These are phyloP conservation scores for Amphirosellinia nigrospora DNA, from an alignment of 495 filamentous ascomycete genomes.

Conservation along the genomic window DNA sequence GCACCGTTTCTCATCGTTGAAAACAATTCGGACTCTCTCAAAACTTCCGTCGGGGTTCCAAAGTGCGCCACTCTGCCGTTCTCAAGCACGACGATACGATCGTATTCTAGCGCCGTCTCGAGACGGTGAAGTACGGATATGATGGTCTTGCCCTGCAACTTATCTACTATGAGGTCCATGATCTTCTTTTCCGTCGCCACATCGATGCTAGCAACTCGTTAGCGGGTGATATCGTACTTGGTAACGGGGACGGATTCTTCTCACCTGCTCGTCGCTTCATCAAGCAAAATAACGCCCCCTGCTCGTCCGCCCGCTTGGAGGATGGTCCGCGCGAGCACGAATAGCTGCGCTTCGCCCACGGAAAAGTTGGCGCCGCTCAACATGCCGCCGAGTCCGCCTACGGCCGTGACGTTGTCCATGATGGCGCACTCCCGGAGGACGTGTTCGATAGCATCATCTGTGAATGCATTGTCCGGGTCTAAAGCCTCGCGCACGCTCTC, in stretches of 20 bases:
- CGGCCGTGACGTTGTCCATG: neutral
- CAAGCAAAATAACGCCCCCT: conserved; percentile 13
- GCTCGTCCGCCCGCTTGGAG: conserved; percentile 18
- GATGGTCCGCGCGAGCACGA: conserved; percentile 35
- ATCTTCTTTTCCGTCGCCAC: conserved; percentile 17
- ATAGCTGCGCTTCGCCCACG: conserved; percentile 38
- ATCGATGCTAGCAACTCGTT: conserved; percentile 6
- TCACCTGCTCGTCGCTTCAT: conserved; percentile 21
- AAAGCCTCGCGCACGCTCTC: conserved; percentile 21
- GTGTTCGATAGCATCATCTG: neutral
- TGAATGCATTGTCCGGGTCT: conserved; percentile 17
- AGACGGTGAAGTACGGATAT: conserved; percentile 19
- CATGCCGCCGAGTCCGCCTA: neutral
- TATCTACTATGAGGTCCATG: conserved; percentile 10
- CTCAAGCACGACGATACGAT: conserved; percentile 17
- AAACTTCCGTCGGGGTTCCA: conserved; percentile 9
- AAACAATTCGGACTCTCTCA: conserved; percentile 12
- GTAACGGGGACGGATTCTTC: too few species aligned
- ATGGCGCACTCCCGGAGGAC: neutral
- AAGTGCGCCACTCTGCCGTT: conserved; percentile 9
- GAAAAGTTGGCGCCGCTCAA: conserved; percentile 26
- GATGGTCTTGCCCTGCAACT: conserved; percentile 20
- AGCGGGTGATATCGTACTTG: neutral
- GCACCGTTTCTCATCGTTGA: conserved; percentile 1
- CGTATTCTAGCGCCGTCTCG: conserved; percentile 13